Evolutionary conservation across 805 yeast species (phyloP), one percentile per base, ranked within the genome.

Genomic region (Brettanomyces nanus): DNA sequence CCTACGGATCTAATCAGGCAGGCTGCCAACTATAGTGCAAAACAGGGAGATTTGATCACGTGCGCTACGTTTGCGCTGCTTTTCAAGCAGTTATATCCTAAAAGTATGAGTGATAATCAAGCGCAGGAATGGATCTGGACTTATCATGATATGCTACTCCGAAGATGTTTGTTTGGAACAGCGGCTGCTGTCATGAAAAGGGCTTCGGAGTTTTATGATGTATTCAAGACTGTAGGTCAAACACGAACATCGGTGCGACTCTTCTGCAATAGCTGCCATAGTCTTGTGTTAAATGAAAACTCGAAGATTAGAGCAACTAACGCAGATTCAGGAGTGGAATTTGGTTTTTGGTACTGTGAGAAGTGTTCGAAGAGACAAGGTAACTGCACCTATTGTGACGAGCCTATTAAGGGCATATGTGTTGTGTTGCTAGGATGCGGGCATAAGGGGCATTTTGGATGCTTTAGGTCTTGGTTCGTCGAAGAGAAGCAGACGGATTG

Each of bases 261-360:
- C 18, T 79, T 71, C 46, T 83, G 92, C 54, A 70, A 71, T 21
- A 61, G 63, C 49, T 83, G 94, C 54, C 65, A 70, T 14, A 65
- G 69, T 35, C 59, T 79, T n/a, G 61, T 83, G 6, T 53, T 73
- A 7, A 81, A 82, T 55, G 87, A 80, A 45, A 47, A 50, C 5
- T 63, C 77, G 3, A 77, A 75, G 48, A 63, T 59, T 14, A 63
- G 56, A 29, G 49, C 46, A 35, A 41, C 47, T 11, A 51, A 31
- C n/a, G 35, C 20, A 18, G 56, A 58, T 27, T 54, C 60, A 9
- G 55, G 51, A 0, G 59, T 61, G 15, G 58, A 63, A 28, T 73
- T 76, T 49, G 95, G 94, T 1, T 78, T 70, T 48, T 87, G 95
- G 95, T 84, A 80, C 56, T 89, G 97, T 61, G 85, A 77, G 37